Conservation (phyloP, 257 asterid genomes). For the Nicotiana paniculata region DNA sequence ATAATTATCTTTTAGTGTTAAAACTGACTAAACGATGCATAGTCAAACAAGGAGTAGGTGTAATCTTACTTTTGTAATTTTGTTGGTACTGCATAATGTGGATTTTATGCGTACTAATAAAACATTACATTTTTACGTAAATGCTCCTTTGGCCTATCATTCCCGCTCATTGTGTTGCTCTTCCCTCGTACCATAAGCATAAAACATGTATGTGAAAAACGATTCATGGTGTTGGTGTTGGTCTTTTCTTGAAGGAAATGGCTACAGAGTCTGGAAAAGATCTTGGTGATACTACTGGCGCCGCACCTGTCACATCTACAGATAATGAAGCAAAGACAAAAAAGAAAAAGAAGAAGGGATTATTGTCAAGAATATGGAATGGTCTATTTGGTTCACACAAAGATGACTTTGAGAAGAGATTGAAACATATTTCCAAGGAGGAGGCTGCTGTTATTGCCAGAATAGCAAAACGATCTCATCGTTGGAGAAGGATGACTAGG, state of each 20-base stretch:
- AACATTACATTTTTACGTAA: not conserved
- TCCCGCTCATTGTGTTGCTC: not conserved
- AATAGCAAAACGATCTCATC: constrained; percentile 55
- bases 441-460: constrained; percentile 69
- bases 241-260: constrained; percentile 38
- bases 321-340: constrained; percentile 38
- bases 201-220: not conserved
- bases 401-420: constrained; percentile 84
- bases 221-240: not conserved
- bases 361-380: constrained; percentile 68
- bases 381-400: constrained; percentile 52
- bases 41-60: not conserved
- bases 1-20: not conserved
- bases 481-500: constrained; percentile 53
- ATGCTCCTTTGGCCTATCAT: not conserved
- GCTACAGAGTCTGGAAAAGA: constrained; percentile 49
- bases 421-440: constrained; percentile 82
- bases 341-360: constrained; percentile 61
- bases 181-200: not conserved
- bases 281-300: constrained; percentile 23
- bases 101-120: not conserved
- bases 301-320: constrained; percentile 24
- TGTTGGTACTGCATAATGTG: not conserved
- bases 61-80: not conserved
- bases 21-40: not conserved